These are phyloP conservation scores for Smallanthus sonchifolius DNA, from an alignment of 129 eudicot genomes.

Conservation along the genomic window DNA sequence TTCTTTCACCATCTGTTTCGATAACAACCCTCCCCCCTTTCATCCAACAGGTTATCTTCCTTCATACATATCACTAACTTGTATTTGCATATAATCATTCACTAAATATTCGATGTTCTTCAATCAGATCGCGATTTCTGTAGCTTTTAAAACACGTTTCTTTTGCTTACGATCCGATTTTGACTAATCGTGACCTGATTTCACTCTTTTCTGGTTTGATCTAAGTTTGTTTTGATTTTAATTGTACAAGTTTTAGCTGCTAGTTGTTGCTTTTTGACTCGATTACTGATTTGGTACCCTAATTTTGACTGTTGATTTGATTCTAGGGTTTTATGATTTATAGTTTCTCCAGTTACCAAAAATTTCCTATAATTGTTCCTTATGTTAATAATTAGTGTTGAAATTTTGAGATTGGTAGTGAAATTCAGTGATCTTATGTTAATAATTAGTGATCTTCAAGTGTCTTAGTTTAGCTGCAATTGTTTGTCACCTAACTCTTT, in stretches of 20 bases:
- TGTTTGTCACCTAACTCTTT: background rate
- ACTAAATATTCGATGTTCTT: conserved; percentile 8
- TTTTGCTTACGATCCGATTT: conserved; percentile 5
- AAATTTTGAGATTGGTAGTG: conserved; percentile 10
- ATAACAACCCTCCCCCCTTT: conserved; percentile 32
- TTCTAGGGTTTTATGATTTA: background rate
- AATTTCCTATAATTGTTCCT: background rate
- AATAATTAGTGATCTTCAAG: background rate
- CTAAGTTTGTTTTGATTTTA: conserved; percentile 14
- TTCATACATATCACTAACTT: background rate
- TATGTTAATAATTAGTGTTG: background rate
- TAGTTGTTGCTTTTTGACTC: background rate
- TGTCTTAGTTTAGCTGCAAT: background rate
- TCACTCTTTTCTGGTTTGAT: conserved; percentile 18
- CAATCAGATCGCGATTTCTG: conserved; percentile 27
- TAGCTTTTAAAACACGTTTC: conserved; percentile 8
- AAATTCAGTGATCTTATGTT: background rate
- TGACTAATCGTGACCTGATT: conserved; percentile 17
- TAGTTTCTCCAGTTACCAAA: background rate
- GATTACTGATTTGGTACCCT: conserved; percentile 26
- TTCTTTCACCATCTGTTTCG: conserved; percentile 32
- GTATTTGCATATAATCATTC: background rate
- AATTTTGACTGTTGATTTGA: conserved; percentile 5
- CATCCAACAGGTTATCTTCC: conserved; percentile 27
- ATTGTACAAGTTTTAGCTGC: conserved; percentile 16